phyloP scores from a whole-genome alignment of 805 yeast species.

The Komagataella pastoris region DNA sequence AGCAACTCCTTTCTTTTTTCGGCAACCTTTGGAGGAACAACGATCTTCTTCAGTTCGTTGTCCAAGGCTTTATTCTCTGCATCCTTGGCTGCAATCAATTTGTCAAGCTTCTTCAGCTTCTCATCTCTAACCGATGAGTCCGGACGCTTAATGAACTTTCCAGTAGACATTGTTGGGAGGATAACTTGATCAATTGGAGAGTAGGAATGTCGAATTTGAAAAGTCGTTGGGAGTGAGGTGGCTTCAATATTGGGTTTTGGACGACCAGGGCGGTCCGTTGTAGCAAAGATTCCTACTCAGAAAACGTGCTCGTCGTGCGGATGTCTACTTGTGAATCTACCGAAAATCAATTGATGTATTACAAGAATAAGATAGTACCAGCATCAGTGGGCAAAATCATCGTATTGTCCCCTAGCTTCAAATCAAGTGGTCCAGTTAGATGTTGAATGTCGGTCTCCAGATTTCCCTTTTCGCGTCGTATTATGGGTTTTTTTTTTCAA shows the following conservation, averaged over 20 bases:
- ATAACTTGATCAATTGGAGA: neutral
- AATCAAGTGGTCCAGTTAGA: too few relatives aligned
- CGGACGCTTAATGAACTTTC: constrained; percentile 60
- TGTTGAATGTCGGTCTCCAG: neutral
- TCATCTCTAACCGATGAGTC: constrained; percentile 54
- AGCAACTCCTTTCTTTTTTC: constrained; percentile 36
- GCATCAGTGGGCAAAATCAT: too few relatives aligned
- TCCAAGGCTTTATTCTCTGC: constrained; percentile 34
- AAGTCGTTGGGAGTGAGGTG: neutral
- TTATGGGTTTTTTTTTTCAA: neutral
- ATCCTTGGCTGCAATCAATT: constrained; percentile 53
- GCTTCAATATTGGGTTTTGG: neutral
- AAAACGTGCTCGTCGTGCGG: neutral
- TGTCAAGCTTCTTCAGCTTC: constrained; percentile 37
- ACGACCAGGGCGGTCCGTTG: neutral
- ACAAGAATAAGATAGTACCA: too few relatives aligned
- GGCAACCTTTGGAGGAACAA: constrained; percentile 34
- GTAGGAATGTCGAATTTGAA: neutral
- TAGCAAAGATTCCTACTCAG: neutral
- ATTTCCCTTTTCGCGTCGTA: neutral
- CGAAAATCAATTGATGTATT: too few relatives aligned
- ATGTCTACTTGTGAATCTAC: neutral
- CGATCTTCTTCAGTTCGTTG: constrained; percentile 41
- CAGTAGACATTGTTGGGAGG: neutral
- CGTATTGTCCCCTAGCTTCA: too few relatives aligned